Base-by-base conservation (phyloP, 2,329 filamentous ascomycete species). In the Capronia epimyces region DNA sequence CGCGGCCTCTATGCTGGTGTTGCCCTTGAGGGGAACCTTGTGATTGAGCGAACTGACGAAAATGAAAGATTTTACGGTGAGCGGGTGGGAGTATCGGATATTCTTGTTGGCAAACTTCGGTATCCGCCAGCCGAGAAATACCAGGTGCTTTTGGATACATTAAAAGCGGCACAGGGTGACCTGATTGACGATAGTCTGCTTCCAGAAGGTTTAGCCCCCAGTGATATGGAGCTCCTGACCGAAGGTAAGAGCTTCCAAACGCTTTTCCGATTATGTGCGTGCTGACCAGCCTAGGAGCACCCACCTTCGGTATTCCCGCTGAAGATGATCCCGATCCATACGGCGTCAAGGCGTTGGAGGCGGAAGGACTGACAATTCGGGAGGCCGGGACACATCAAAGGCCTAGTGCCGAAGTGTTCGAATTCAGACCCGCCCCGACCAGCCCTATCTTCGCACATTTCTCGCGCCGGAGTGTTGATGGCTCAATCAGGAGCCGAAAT, bases 301-400 rank as follows among this genome's bases (percentile, higher is more conserved):
- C 75, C 24, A 71, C 72, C 1, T 95, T 96, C 69, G 90, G 90
- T 1, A 75, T 95, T 13, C 89, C 89, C 1, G 82, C 84, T 56
- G 70, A 74, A 2, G 82, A 89, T 48, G 91, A 97, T 61, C 89
- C 90, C 0, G 91, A 97, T 66, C 91, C 91, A 0, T 97, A 87
- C 64, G 91, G 91, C 20, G 86, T 96, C 21, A 79, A 90, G 57
- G 90, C 91, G 6, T 72, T 97, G n/a, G 89, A 95, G 65, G 84
- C 89, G 73, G 87, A 89, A 54, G 91, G 91, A 2, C 73, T 96
- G 49, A 87, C 91, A 61, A 93, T 97, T 59, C 81, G 87, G 46
- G 90, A 96, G 71, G 90, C 90, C n/a, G 89, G 89, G 27, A 85
- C 84, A 2, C 80, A 82, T 43, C 75, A 80, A 47, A 77, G 88